Base-by-base conservation (phyloP, 2,329 filamentous ascomycete genomes). In the Paraconiothyrium sp. region DNA sequence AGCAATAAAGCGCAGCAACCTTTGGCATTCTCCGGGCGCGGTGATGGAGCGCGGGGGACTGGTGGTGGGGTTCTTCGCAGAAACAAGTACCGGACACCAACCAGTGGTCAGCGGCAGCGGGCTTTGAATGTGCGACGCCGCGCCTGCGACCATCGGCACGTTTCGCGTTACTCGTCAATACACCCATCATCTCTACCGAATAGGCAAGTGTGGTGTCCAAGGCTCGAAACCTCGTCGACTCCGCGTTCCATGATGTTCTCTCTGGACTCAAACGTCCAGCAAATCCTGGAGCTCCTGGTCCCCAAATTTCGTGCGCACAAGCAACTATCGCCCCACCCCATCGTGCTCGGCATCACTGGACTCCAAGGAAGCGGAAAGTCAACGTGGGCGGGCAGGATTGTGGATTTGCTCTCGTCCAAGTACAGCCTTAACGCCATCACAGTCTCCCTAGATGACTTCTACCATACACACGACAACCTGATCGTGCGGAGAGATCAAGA, bases 291-390 rank as follows among this genome's bases (percentile, higher is more conserved):
- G 20, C 56, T 68, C 16, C 66, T 78, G 9, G 54, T 74, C 4
- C 75, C 75, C 2, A 70, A 71, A 52, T 73, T 78, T 47, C 67
- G 63, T 46, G 27, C 62, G 2, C 63, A 60, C 48, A 67, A 57
- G 22, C n/a, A 68, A 54, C 44, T 39, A n/a, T 69, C 71, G 2
- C 64, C 81, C 55, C 85, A 85, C 22, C 93, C 93, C 32, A 92
- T 97, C 78, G 88, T 97, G 76, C 85, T 97, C 65, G 94, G 93
- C 50, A 86, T 98, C 71, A 97, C 96, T 71, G 94, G 94, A 63
- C 88, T 97, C 32, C 94, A 97, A 80, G 94, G 94, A 63, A 90
- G 92, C 41, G 94, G 94, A 68, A 97, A 98, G 82, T 96, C 94
- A 3, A 96, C 94, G 13, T 86, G 97, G 71, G 93, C 88, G 76